Evolutionary conservation across 148 eudicot species (phyloP), one percentile per base, ranked within the genome.

Genomic region (Cornus controversa): DNA sequence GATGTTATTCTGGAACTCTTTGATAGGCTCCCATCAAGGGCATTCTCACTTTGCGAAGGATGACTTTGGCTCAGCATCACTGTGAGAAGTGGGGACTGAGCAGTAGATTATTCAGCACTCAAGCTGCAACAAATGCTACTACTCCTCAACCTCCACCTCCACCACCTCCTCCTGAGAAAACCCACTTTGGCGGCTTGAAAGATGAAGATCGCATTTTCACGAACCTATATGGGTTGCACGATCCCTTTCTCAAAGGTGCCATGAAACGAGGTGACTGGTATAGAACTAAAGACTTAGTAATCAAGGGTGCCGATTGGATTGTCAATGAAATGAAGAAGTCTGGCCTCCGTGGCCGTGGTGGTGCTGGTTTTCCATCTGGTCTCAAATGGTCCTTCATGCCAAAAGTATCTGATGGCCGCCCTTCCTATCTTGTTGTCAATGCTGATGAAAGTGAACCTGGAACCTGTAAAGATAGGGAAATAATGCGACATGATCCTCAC

Each of bases 401-500:
- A 31, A 95, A 95, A 80, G 89, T 82, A 23, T 87, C 98, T 20
- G 97, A 93, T 79, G 97, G 96, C 16, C 94, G 94, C 66, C 97
- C 96, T 64, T 93, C 97, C 5, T 95, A 95, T 81, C 96, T 95
- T 80, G 96, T 93, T 78, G 97, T 93, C 67, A 95, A 95, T 84
- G 98, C 98, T 25, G 94, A 95, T 89, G 98, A 95, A 88, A 93
- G 97, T 90, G 98, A 95, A 81, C 98, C 97, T 63, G 98, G 98
- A 78, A 93, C 98, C 5, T 95, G 97, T 37, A 95, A 95, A 75
- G 98, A 95, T 75, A 90, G 98, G 81, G 97, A 93, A 87, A 93
- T 95, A 36, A 93, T 95, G 97, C 86, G 97, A 66, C 97, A 95
- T 75, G 97, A 93, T 78, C 98, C 98, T 16, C 98, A 95, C 84